Evolutionary conservation across 73 alveolate genomes (phyloP), one percentile per base, ranked within the genome.

Genomic region (Tetrahymena malaccensis): DNA sequence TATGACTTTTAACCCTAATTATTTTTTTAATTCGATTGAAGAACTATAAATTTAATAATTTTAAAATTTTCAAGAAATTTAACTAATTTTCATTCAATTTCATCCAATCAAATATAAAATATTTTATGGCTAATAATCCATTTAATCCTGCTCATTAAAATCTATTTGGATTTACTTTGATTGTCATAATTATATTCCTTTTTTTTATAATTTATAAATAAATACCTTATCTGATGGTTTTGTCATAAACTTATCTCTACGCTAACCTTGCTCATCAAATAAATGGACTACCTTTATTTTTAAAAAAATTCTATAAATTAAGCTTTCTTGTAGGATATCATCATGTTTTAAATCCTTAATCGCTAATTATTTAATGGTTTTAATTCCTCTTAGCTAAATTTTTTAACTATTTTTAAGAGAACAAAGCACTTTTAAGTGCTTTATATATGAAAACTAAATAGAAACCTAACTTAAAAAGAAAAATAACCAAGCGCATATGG

Each of bases 1-100:
- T 99, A 99, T 85, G 98, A 96, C 95, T 98, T 98, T 94, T 99
- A 98, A 94, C 97, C 97, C 94, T 98, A 99, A 95, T 99, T 98
- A 43, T 99, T 97, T n/a, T 50, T 33, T 34, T 37, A 10, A 13
- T 35, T 1, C 17, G 22, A 43, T 35, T 16, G 31, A 34, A 55
- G 43, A 22, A 27, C 84, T 35, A 34, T 25, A 22, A 31, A 94
- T 25, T 50, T 43, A 31, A 27, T n/a, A 83, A 16, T 40, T 22
- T 43, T 44, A 83, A 27, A 50, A 50, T 6, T 50, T 15, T 13
- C 1, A 50, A 31, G 7, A 50, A 50, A 50, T 50, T 19, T 38
- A n/a, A 94, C 34, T 6, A 19, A 17, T 11, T 35, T 70, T 27
- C 84, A 94, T 40, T 25, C 33, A 43, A 17, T 43, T 34, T 85